Base-by-base conservation (phyloP, 228 moss, liverwort and hornwort species). In the Sphagnum fallax region DNA sequence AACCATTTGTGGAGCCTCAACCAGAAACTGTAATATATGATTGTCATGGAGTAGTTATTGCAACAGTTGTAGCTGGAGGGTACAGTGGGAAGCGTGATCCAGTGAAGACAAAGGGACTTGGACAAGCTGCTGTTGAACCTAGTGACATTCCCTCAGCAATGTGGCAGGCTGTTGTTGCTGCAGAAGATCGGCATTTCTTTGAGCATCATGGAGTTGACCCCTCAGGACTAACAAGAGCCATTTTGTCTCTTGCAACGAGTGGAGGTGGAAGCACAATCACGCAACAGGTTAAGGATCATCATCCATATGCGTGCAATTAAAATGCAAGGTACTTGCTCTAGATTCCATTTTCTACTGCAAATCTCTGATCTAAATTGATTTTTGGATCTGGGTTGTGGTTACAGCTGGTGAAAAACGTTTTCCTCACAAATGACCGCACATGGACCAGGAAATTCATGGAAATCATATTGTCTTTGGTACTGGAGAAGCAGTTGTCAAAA, bases 251-350 rank as follows among this genome's bases (percentile, higher is more conserved):
- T 60, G 73, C 85, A 4, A 70, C 91, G 15, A 84, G 91, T 58
- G 97, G 97, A 82, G 97, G 97, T 52, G 97, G 97, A 10, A 98
- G 97, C 67, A 98, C 97, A 10, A 86, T 98, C 74, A 98, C 97
- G 49, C 97, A 98, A 77, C 97, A 94, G 86, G 94, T 89, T 47
- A 5, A 67, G n/a, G 53, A 13, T 53, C 55, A 32, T 32, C 32
- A 32, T 32, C 32, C 32, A 32, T 32, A 32, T 32, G 32, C 2
- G 2, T 32, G 32, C 2, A 32, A 32, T 32, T 32, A 32, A 32
- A 32, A 32, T 32, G 32, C 32, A 32, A 32, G 32, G 32, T 32
- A 32, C 32, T 32, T 32, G 32, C 32, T 32, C 32, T 32, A 32
- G 32, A 32, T 2, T 32, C 32, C 32, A 32, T 32, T 16, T 5